Evolutionary conservation across 1,284 basidiomycete genomes (phyloP).

Genomic region (Ceratobasidium sp.): DNA sequence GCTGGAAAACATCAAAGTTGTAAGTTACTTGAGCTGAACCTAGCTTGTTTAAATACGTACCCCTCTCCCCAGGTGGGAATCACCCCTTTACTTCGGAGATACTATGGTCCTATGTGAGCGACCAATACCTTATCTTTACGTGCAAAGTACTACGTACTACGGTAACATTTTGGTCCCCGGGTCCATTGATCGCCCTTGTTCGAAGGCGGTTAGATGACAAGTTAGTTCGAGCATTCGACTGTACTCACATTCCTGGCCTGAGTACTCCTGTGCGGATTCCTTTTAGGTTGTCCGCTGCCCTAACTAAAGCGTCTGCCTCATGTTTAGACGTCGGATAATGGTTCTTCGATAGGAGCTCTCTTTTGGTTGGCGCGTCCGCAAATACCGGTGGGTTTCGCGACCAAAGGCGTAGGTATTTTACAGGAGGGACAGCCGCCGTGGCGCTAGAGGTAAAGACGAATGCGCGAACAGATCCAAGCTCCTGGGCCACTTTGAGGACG

Average conservation of each 20-base stretch:
- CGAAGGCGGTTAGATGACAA: background rate
- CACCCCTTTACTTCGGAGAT: background rate
- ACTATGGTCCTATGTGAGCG: too few species aligned
- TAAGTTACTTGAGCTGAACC: background rate
- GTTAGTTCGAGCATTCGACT: too few species aligned
- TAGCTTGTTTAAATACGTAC: too few species aligned
- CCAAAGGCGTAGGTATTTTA: conserved; percentile 20
- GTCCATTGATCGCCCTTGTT: conserved; percentile 34
- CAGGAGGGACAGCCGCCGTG: background rate
- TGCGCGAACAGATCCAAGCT: conserved; percentile 4
- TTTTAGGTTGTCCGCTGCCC: conserved; percentile 13
- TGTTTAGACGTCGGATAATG: conserved; percentile 21
- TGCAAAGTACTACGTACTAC: background rate
- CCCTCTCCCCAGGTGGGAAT: conserved; percentile 10
- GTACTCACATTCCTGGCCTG: conserved; percentile 29
- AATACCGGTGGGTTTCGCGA: too few species aligned
- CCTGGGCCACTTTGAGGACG: conserved; percentile 24
- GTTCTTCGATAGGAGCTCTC: background rate
- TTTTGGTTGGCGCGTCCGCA: background rate
- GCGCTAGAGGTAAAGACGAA: conserved; percentile 29
- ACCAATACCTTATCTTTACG: background rate
- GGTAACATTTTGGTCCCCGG: conserved; percentile 10
- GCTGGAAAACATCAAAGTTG: background rate
- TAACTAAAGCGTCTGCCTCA: conserved; percentile 18
- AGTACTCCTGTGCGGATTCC: conserved; percentile 30